phyloP scores from a whole-genome alignment of 495 filamentous ascomycete species.

The Aspergillus nanangensis region DNA sequence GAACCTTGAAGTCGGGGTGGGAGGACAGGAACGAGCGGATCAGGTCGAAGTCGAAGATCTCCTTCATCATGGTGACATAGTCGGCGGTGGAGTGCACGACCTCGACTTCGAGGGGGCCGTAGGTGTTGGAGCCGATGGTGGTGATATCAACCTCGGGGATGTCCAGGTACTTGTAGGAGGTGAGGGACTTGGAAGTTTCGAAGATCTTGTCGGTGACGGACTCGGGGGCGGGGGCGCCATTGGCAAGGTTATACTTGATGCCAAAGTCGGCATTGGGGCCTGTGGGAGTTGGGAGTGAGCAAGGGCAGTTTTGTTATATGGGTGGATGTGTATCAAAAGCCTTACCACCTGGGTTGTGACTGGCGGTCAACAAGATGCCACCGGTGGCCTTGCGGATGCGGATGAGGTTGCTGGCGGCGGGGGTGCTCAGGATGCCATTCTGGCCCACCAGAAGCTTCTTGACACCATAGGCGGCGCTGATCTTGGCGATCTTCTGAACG shows the following conservation, averaged over 20 bases:
- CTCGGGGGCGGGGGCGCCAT: slow-evolving; percentile 93
- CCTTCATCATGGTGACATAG: slow-evolving; percentile 92
- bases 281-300: slow-evolving; percentile 24
- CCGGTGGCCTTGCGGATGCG: slow-evolving; percentile 90
- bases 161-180: slow-evolving; percentile 85
- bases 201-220: slow-evolving; percentile 96
- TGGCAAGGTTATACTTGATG: slow-evolving; percentile 98
- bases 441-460: slow-evolving; percentile 98
- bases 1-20: slow-evolving; percentile 89
- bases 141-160: slow-evolving; percentile 82
- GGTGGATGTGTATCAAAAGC: neutral
- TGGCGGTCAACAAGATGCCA: slow-evolving; percentile 93
- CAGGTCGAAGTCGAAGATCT: slow-evolving; percentile 94
- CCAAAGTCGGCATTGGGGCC: slow-evolving; percentile 93
- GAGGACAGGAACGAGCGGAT: slow-evolving; percentile 87
- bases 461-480: slow-evolving; percentile 92
- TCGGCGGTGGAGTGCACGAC: slow-evolving; percentile 87
- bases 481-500: slow-evolving; percentile 94
- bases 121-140: slow-evolving; percentile 75
- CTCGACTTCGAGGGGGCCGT: slow-evolving; percentile 86
- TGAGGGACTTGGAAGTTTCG: slow-evolving; percentile 80
- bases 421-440: slow-evolving; percentile 92
- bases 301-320: neutral
- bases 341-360: slow-evolving; percentile 96
- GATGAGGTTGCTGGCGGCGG: slow-evolving; percentile 92